Evolutionary conservation across 139 green algal genomes (phyloP).

Genomic region (Picochlorum costavermella): DNA sequence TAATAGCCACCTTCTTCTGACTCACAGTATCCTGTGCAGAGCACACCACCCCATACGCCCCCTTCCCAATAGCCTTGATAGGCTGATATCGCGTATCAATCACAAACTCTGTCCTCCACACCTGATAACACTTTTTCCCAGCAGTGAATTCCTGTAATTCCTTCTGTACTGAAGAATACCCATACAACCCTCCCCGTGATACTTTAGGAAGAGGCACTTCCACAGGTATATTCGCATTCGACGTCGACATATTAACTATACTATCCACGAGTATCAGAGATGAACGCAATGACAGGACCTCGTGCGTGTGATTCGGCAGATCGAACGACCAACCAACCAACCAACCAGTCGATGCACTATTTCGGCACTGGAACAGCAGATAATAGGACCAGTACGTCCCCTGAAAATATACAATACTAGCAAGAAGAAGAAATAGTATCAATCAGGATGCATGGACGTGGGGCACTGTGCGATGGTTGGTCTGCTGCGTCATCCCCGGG

Average conservation of each 20-base stretch:
- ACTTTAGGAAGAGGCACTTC: slow-evolving; percentile 6
- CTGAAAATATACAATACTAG: too few relatives aligned
- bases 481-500: too few relatives aligned
- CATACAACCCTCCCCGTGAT: not conserved
- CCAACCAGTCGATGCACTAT: too few relatives aligned
- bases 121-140: slow-evolving; percentile 68
- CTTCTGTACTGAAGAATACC: slow-evolving; percentile 57
- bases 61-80: slow-evolving; percentile 87
- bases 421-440: too few relatives aligned
- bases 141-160: slow-evolving; percentile 51
- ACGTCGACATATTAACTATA: not conserved
- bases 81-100: slow-evolving; percentile 75
- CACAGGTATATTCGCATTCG: not conserved
- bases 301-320: too few relatives aligned
- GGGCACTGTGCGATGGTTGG: too few relatives aligned
- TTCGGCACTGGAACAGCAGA: too few relatives aligned
- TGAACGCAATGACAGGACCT: too few relatives aligned
- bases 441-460: too few relatives aligned
- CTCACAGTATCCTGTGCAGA: slow-evolving; percentile 72
- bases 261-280: too few relatives aligned
- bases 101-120: slow-evolving; percentile 87
- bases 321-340: too few relatives aligned
- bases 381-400: too few relatives aligned
- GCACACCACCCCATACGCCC: slow-evolving; percentile 96
- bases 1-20: slow-evolving; percentile 88